A percentile compares a stretch with the other conserved stretches of the same genome.
phyloP scores from a whole-genome alignment of 2,329 filamentous ascomycete genomes.

The Alternaria sp. region DNA sequence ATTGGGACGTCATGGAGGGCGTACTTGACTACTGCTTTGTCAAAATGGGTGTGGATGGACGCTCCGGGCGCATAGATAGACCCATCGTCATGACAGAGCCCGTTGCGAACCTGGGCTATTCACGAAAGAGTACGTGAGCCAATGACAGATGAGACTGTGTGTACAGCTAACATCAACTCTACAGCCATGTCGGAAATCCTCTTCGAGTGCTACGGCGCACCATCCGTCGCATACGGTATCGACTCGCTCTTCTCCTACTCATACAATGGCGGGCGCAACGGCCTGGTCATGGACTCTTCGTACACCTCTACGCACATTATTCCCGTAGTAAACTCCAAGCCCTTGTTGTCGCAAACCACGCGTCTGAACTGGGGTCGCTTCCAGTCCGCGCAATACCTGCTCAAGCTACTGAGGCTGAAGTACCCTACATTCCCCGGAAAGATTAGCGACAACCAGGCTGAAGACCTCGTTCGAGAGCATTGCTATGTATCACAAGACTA shows the following conservation, averaged over 20 bases:
- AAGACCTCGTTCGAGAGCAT: constrained; percentile 85
- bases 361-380: constrained; percentile 94
- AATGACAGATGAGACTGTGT: not conserved
- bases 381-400: constrained; percentile 87
- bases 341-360: constrained; percentile 83
- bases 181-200: constrained; percentile 95
- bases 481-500: constrained; percentile 90
- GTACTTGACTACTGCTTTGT: constrained; percentile 93
- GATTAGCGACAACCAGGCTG: constrained; percentile 84
- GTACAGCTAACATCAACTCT: constrained; percentile 32
- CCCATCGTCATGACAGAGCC: constrained; percentile 96
- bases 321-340: constrained; percentile 86
- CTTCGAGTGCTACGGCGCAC: constrained; percentile 93
- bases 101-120: constrained; percentile 88
- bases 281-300: constrained; percentile 88
- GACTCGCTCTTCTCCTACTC: constrained; percentile 96
- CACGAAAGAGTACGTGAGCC: constrained; percentile 75
- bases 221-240: constrained; percentile 90
- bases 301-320: constrained; percentile 96
- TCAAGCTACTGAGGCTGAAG: constrained; percentile 88
- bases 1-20: constrained; percentile 98
- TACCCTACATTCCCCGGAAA: constrained; percentile 90
- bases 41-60: constrained; percentile 85
- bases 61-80: constrained; percentile 77
- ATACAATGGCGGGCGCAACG: constrained; percentile 87